Conservation (phyloP, 495 filamentous ascomycete genomes). For the Lentithecium fluviatile region DNA sequence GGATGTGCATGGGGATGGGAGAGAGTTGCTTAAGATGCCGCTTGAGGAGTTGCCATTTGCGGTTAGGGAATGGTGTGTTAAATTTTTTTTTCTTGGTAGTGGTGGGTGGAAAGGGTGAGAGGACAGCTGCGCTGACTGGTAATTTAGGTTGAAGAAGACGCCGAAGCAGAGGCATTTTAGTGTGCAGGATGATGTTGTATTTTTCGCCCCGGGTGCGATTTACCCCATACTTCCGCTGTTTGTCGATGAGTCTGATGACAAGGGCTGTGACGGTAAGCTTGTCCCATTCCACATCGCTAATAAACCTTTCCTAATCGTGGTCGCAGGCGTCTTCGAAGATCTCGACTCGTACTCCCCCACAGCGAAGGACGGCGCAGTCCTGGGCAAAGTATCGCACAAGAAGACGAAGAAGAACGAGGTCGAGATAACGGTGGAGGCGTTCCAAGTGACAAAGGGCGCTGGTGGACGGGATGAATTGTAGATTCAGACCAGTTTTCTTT, state of each 20-base stretch:
- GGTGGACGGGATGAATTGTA: constrained; percentile 29
- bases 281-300: background rate
- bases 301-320: constrained; percentile 3
- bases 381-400: constrained; percentile 23
- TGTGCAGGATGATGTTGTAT: constrained; percentile 32
- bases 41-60: constrained; percentile 24
- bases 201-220: constrained; percentile 35
- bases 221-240: constrained; percentile 30
- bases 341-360: constrained; percentile 27
- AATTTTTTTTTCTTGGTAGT: no score
- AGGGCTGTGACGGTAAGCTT: constrained; percentile 16
- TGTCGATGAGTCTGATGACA: constrained; percentile 25
- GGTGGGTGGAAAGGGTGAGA: no score
- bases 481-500: background rate
- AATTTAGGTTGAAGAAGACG: constrained; percentile 7
- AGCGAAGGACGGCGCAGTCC: constrained; percentile 22
- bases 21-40: constrained; percentile 33
- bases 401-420: constrained; percentile 21
- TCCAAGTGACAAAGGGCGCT: constrained; percentile 22
- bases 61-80: constrained; percentile 22
- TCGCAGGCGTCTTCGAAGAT: constrained; percentile 29
- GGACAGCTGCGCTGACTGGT: no score
- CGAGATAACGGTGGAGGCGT: constrained; percentile 28
- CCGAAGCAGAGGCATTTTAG: constrained; percentile 28
- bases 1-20: constrained; percentile 28